Evolutionary conservation across 164 flowering plant genomes (phyloP).

Genomic region (Umbilicus rupestris): DNA sequence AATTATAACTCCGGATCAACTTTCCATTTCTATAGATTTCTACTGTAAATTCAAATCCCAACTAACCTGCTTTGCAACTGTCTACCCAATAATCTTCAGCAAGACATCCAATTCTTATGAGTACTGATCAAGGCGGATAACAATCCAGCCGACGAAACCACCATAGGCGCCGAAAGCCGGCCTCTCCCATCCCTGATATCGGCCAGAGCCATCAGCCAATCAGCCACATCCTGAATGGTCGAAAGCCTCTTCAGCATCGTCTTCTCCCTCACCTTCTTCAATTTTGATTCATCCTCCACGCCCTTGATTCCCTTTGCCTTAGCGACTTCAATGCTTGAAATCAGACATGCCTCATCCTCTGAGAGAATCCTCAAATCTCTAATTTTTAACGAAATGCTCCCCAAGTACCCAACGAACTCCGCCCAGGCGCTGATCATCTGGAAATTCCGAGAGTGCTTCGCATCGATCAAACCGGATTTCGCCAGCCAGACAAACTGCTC

Average conservation of each 20-base stretch:
- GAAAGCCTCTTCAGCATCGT: constrained; percentile 60
- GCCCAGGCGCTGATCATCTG: constrained; percentile 74
- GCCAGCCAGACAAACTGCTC: constrained; percentile 84
- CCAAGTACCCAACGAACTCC: constrained; percentile 70
- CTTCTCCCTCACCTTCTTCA: constrained; percentile 46
- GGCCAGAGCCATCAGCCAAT: constrained; percentile 66
- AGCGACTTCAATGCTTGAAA: constrained; percentile 28
- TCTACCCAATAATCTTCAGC: constrained; percentile 25
- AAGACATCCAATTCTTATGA: constrained; percentile 92
- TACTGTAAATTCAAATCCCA: not conserved
- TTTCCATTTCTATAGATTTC: not conserved
- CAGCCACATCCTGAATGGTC: constrained; percentile 76
- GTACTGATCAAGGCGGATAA: constrained; percentile 87
- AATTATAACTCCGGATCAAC: not conserved
- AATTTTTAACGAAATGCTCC: constrained; percentile 58
- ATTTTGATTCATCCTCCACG: constrained; percentile 24
- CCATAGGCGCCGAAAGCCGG: constrained; percentile 38
- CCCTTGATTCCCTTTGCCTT: constrained; percentile 22
- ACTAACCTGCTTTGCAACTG: not conserved
- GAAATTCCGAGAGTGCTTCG: constrained; percentile 23
- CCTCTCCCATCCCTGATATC: constrained; percentile 77
- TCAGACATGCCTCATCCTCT: constrained; percentile 37
- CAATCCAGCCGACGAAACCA: constrained; percentile 64
- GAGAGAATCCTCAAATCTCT: constrained; percentile 46
- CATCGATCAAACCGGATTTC: constrained; percentile 68